Percentiles rank a stretch among this genome's conserved stretches.
These are phyloP conservation scores for Paramecium sexaurelia DNA, from an alignment of 73 alveolate genomes.

Conservation along the genomic window DNA sequence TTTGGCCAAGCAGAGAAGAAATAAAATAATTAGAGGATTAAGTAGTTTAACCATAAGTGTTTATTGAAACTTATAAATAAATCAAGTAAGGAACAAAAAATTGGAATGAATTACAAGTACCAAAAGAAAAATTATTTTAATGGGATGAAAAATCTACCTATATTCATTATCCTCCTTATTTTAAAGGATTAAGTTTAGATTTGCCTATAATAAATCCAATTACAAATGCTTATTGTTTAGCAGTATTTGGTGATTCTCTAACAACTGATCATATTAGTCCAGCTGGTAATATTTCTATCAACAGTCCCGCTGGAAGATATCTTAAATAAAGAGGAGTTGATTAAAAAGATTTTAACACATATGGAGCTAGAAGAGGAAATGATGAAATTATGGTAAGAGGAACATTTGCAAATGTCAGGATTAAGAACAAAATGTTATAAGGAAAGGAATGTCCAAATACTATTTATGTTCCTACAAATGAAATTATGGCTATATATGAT, in stretches of 20 bases:
- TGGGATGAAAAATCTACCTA: slow-evolving; percentile 79
- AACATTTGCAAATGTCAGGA: slow-evolving; percentile 89
- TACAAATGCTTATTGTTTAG: slow-evolving; percentile 78
- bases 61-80: slow-evolving; percentile 64
- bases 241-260: slow-evolving; percentile 88
- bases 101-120: slow-evolving; percentile 80
- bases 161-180: slow-evolving; percentile 83
- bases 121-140: slow-evolving; percentile 68
- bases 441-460: slow-evolving; percentile 86
- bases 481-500: slow-evolving; percentile 79
- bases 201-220: slow-evolving; percentile 68
- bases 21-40: slow-evolving; percentile 66
- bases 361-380: slow-evolving; percentile 94
- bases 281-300: slow-evolving; percentile 90
- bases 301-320: slow-evolving; percentile 88
- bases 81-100: slow-evolving; percentile 75
- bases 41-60: slow-evolving; percentile 77
- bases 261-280: slow-evolving; percentile 94
- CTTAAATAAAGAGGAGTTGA: slow-evolving; percentile 76
- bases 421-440: slow-evolving; percentile 77
- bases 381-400: slow-evolving; percentile 92
- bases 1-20: slow-evolving; percentile 86
- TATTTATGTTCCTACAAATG: slow-evolving; percentile 80
- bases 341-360: slow-evolving; percentile 84
- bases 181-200: slow-evolving; percentile 74